Evolutionary conservation across 345 rosid species (phyloP).

Genomic region (Murraya paniculata): DNA sequence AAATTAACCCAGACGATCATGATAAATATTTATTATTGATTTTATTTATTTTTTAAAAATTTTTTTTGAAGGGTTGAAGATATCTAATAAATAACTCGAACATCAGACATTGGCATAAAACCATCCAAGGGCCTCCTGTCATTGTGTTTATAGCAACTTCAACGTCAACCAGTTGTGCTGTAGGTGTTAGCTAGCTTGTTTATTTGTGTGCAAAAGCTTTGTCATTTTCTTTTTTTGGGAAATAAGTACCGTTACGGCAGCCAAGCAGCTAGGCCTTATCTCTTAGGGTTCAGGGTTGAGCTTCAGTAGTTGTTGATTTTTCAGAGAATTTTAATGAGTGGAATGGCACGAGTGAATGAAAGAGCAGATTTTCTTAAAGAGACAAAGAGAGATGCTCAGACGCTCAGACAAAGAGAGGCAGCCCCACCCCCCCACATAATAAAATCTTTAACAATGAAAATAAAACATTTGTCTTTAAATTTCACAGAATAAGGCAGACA

Average conservation of each 20-base stretch:
- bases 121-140: neutral
- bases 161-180: too few species aligned
- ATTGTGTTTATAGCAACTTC: neutral
- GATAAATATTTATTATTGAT: neutral
- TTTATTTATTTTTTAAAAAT: neutral
- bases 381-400: conserved; percentile 19
- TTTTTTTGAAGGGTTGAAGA: neutral
- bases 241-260: too few species aligned
- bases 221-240: too few species aligned
- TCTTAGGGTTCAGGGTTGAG: neutral
- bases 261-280: neutral
- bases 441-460: conserved; percentile 11
- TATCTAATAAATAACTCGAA: neutral
- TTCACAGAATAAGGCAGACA: conserved; percentile 38
- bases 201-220: neutral
- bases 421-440: conserved; percentile 15
- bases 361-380: conserved; percentile 17
- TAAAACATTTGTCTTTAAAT: conserved; percentile 13
- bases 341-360: conserved; percentile 19
- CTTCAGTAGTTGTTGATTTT: neutral
- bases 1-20: neutral
- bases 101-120: neutral
- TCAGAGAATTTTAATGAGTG: conserved; percentile 13
- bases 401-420: too few species aligned
- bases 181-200: too few species aligned